phyloP scores from a whole-genome alignment of 441 rosid species.

The Eutrema salsugineum region DNA sequence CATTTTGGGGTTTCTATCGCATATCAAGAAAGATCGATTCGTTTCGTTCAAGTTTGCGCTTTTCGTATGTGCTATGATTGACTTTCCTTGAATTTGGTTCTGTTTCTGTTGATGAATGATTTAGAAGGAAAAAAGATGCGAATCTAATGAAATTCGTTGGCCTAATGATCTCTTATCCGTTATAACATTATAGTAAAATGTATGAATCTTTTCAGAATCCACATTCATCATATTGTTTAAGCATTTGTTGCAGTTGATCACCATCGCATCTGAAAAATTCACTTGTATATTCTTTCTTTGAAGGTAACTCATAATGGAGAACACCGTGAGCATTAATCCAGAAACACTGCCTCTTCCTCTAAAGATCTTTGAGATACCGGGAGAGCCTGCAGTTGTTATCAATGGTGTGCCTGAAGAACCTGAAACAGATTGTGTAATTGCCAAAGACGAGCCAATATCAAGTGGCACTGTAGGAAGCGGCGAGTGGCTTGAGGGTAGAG shows the following conservation, averaged over 20 bases:
- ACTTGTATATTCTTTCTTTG: no score
- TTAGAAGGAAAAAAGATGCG: neutral
- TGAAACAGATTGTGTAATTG: constrained; percentile 13
- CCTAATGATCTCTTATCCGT: neutral
- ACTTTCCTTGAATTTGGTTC: neutral
- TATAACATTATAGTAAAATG: neutral
- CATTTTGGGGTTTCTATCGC: neutral
- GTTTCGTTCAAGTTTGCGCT: neutral
- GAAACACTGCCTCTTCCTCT: constrained; percentile 31
- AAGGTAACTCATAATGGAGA: constrained; percentile 36
- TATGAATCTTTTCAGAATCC: neutral
- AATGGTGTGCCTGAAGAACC: constrained; percentile 61
- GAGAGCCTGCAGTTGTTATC: constrained; percentile 81
- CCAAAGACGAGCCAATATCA: constrained; percentile 28
- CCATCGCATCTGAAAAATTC: neutral
- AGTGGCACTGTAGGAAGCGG: constrained; percentile 45
- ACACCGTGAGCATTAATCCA: constrained; percentile 19
- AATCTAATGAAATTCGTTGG: neutral
- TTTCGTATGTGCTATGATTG: neutral
- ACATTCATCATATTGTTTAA: neutral
- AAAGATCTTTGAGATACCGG: constrained; percentile 51
- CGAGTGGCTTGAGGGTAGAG: constrained; percentile 81
- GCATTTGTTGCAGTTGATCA: neutral
- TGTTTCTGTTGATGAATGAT: neutral
- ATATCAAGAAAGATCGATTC: neutral